Evolutionary conservation across 148 eudicot genomes (phyloP), one percentile per base, ranked within the genome.

Genomic region (Tetragonia tetragonoides): DNA sequence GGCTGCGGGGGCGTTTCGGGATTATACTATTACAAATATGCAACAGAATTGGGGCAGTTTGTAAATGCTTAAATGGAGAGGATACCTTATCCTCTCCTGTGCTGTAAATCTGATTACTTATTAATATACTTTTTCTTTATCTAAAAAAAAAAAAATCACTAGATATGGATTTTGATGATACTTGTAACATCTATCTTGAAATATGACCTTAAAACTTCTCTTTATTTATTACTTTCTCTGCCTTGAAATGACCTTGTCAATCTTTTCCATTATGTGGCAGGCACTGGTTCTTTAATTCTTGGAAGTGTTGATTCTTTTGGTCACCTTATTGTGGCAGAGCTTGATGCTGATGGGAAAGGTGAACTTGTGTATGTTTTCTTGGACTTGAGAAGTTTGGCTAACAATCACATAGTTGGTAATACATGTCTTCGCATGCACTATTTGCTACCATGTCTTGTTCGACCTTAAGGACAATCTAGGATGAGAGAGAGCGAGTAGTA

Each of bases 221-320:
- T 12, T 15, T 15, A 12, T 54, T 10, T 54, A 54, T 10, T 54
- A 54, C 15, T 54, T 68, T 51, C 23, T n/a, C 56, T 60, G 15
- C 34, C 66, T 47, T 70, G 49, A 51, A 54, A 49, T 2, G 16
- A 44, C 54, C 66, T 79, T 49, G 57, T 8, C 77, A 47, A 21
- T 3, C 20, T 28, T 53, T 65, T 20, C 49, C 9, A 59, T 44
- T 20, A 15, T 23, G 60, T 79, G 66, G 84, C 87, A 90, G 94
- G 86, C 77, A 74, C 65, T 75, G 86, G 62, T 67, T 74, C 79
- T 81, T 80, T 79, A 47, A 67, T 88, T 34, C 79, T 90, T 80
- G 94, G 94, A 79, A 88, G 94, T 72, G 94, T 90, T 68, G 94
- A 88, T 79, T 87, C 92, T 39, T 82, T 77, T 76, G 94, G 94